Evolutionary conservation across 805 yeast genomes (phyloP), one percentile per base, ranked within the genome.

Genomic region (Ogataea glucozyma): DNA sequence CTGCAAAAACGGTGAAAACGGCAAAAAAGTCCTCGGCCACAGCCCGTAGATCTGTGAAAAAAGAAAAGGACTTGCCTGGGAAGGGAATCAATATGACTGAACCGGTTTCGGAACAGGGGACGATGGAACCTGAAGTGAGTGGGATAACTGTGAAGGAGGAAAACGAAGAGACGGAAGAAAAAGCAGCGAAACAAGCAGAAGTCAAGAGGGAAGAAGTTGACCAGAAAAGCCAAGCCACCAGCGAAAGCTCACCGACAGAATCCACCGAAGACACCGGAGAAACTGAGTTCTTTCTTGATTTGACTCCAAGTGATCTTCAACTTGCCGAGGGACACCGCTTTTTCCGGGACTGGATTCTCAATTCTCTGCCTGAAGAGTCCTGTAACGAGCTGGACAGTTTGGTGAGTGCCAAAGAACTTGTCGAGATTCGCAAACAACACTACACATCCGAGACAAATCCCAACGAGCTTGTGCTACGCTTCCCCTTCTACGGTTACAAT

Each of bases 401-500:
- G 14, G 43, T 50, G 1, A 40, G 49, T 30, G 64, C 52, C 1
- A 39, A 51, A 14, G 44, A 52, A 13, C 32, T 57, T 6, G 59
- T 61, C 11, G 36, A 46, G 3, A 45, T 30, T 19, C 38, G 50
- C 10, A 42, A 47, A 5, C 54, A 55, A 19, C 43, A 50, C 14
- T 67, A 66, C 43, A 58, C 56, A 58, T 57, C 27, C 47, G 50
- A 10, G 61, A 60, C 30, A 60, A 62, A 46, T 31, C 45, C 52
- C 1, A 55, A 57, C n/a, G 56, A 48, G 26, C 53, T 67, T 18
- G 38, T 53, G 3, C 52, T 66, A 11, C 56, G 62, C 5, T 62
- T 64, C 21, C 69, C 69, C 44, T 72, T 57, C 53, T 79, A 81
- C 1, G 64, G 67, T 31, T 74, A 78, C 47, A 60, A 59, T 23